These are phyloP conservation scores for Phytophthora pseudosyringae DNA, from an alignment of 352 stramenopile genomes.

Conservation along the genomic window DNA sequence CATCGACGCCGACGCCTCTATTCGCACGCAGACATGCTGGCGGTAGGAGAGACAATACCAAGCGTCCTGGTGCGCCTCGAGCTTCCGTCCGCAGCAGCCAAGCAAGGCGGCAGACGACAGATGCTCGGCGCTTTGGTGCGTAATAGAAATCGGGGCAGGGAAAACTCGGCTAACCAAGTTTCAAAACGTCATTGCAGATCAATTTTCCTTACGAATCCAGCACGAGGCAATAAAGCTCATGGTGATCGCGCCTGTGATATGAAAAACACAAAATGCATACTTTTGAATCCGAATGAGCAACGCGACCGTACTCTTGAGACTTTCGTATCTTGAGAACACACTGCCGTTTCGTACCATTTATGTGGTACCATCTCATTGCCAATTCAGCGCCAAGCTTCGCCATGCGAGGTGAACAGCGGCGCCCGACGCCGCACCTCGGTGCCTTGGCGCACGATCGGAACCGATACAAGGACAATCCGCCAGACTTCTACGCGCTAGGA, in stretches of 20 bases:
- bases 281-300: not conserved
- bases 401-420: constrained; percentile 58
- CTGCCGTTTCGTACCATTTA: constrained; percentile 12
- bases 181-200: no score
- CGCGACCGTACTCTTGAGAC: no score
- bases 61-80: constrained; percentile 15
- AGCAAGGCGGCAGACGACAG: constrained; percentile 48
- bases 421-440: constrained; percentile 67
- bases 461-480: constrained; percentile 67
- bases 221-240: no score
- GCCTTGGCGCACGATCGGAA: constrained; percentile 75
- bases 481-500: constrained; percentile 83
- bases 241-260: no score
- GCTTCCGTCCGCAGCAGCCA: constrained; percentile 30
- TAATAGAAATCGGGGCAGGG: constrained; percentile 4
- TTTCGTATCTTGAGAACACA: no score
- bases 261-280: no score
- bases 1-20: constrained; percentile 20
- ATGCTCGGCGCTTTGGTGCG: constrained; percentile 58
- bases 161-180: no score
- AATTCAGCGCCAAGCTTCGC: not conserved
- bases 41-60: constrained; percentile 23
- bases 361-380: constrained; percentile 1
- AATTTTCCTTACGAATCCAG: no score
- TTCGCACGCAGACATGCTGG: constrained; percentile 23